phyloP scores from a whole-genome alignment of 768 basidiomycete genomes.

The Aureoboletus auriporus region DNA sequence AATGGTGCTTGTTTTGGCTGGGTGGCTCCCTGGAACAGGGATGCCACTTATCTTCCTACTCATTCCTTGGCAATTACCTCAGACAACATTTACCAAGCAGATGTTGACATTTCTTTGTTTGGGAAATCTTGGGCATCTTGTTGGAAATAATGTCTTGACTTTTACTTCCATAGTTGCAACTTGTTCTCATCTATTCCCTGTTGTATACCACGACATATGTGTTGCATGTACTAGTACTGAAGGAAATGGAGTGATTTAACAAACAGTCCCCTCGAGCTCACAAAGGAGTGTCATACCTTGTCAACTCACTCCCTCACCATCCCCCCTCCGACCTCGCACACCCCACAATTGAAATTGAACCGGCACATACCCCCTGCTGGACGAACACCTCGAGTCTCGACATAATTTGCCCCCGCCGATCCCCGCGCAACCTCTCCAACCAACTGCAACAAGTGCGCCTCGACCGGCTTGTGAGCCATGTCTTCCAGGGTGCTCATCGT shows the following conservation, averaged over 20 bases:
- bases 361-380: constrained; percentile 71
- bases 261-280: not conserved
- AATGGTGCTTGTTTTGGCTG: too few species aligned
- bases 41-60: too few species aligned
- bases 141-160: too few species aligned
- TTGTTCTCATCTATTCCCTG: too few species aligned
- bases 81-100: too few species aligned
- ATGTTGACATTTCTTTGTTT: too few species aligned
- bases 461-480: constrained; percentile 89
- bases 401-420: constrained; percentile 71
- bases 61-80: too few species aligned
- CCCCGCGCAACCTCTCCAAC: constrained; percentile 47
- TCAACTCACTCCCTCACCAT: constrained; percentile 45
- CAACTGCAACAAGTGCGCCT: constrained; percentile 73
- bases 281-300: constrained; percentile 33
- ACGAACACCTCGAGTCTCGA: constrained; percentile 64
- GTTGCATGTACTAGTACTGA: too few species aligned
- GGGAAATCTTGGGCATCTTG: too few species aligned
- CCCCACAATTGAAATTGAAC: constrained; percentile 78
- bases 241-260: not conserved
- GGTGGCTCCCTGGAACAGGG: too few species aligned
- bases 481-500: constrained; percentile 81
- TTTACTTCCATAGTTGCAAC: too few species aligned
- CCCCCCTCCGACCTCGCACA: constrained; percentile 49
- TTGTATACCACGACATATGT: too few species aligned